These are phyloP conservation scores for Vigna reflexopilosa DNA, from an alignment of 306 rosid species.

Conservation along the genomic window DNA sequence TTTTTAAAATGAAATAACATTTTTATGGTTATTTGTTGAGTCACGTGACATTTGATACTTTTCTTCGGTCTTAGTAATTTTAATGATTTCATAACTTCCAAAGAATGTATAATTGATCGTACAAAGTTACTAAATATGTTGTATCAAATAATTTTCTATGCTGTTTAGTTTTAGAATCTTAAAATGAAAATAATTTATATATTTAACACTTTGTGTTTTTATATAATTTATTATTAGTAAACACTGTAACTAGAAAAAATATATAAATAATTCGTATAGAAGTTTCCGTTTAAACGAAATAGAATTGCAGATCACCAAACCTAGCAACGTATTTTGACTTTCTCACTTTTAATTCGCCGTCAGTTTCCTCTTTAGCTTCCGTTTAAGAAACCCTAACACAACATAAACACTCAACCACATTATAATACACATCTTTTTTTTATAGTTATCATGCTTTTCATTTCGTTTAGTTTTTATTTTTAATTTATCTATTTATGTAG, in stretches of 20 bases:
- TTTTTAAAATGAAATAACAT: too few species aligned
- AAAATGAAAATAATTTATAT: too few species aligned
- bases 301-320: constrained; percentile 1
- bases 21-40: too few species aligned
- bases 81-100: too few species aligned
- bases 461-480: not conserved
- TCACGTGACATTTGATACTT: too few species aligned
- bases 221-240: not conserved
- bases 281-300: not conserved
- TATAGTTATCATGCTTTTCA: not conserved
- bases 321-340: not conserved
- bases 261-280: not conserved
- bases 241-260: too few species aligned
- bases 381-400: not conserved
- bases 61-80: too few species aligned
- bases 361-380: not conserved
- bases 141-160: too few species aligned
- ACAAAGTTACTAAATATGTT: too few species aligned
- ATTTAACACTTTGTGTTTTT: too few species aligned
- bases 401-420: not conserved
- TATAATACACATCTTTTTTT: not conserved
- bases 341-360: not conserved
- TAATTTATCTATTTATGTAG: not conserved
- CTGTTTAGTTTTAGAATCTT: too few species aligned
- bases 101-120: too few species aligned